Conservation (phyloP, 2,329 filamentous ascomycete genomes). For the Sordariomycetes sp. region DNA sequence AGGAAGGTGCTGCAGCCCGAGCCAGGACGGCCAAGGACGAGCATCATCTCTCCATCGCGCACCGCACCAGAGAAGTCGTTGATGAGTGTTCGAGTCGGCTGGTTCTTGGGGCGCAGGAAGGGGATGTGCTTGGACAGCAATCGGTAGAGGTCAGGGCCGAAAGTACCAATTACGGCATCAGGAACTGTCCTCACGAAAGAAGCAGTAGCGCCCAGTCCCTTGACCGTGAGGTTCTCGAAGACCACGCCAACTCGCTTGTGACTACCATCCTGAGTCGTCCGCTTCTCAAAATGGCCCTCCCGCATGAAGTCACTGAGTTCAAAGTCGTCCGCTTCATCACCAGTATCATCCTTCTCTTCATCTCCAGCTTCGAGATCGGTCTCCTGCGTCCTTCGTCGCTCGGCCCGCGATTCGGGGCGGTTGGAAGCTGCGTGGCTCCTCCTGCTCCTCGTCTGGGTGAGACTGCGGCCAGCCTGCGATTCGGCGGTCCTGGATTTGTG, state of each 20-base stretch:
- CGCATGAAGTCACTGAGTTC: slow-evolving; percentile 62
- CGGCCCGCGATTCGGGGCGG: neutral
- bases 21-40: slow-evolving; percentile 59
- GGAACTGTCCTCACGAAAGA: slow-evolving; percentile 66
- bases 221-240: slow-evolving; percentile 68
- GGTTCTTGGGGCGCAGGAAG: slow-evolving; percentile 10
- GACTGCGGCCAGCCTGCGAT: slow-evolving; percentile 15
- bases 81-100: slow-evolving; percentile 17
- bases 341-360: slow-evolving; percentile 5
- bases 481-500: slow-evolving; percentile 24
- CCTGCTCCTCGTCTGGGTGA: neutral
- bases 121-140: slow-evolving; percentile 33
- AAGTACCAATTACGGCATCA: slow-evolving; percentile 66
- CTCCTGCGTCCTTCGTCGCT: slow-evolving; percentile 1
- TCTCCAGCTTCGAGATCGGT: slow-evolving; percentile 3
- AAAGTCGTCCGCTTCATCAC: slow-evolving; percentile 50
- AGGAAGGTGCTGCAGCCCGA: slow-evolving; percentile 67
- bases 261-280: slow-evolving; percentile 45
- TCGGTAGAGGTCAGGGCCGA: slow-evolving; percentile 69
- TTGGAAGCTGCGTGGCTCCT: neutral
- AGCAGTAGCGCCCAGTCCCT: slow-evolving; percentile 57
- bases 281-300: slow-evolving; percentile 68
- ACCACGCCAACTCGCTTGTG: slow-evolving; percentile 72
- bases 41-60: slow-evolving; percentile 61
- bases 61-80: slow-evolving; percentile 23